These are phyloP conservation scores for Penicillium manginii DNA, from an alignment of 495 filamentous ascomycete species.

Conservation along the genomic window DNA sequence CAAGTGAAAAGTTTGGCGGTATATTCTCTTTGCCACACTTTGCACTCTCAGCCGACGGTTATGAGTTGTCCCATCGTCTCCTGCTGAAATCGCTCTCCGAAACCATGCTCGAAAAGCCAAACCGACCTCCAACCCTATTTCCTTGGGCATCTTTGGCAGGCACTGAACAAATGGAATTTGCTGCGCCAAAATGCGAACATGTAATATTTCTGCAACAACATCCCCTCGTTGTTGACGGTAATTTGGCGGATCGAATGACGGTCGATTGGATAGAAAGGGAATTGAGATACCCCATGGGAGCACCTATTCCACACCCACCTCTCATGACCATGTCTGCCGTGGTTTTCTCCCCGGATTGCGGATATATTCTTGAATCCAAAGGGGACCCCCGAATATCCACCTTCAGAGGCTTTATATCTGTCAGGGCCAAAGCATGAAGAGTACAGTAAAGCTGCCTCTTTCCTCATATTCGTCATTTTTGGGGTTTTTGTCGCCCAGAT, in stretches of 20 bases:
- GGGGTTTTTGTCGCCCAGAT: slow-evolving; percentile 70
- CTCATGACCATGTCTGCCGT: slow-evolving; percentile 79
- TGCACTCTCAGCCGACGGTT: slow-evolving; percentile 65
- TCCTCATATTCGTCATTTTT: slow-evolving; percentile 69
- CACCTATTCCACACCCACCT: slow-evolving; percentile 68
- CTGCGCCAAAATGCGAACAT: slow-evolving; percentile 82
- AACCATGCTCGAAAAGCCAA: slow-evolving; percentile 63
- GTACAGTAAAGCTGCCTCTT: slow-evolving; percentile 65
- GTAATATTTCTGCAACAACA: slow-evolving; percentile 87
- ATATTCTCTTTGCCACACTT: slow-evolving; percentile 89
- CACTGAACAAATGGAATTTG: slow-evolving; percentile 58
- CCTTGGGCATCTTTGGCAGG: slow-evolving; percentile 68
- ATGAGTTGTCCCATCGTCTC: slow-evolving; percentile 64
- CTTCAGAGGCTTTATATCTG: slow-evolving; percentile 68
- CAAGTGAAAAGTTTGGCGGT: slow-evolving; percentile 89
- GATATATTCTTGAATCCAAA: slow-evolving; percentile 90
- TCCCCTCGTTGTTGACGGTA: slow-evolving; percentile 45
- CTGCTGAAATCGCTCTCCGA: slow-evolving; percentile 72
- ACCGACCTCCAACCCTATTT: slow-evolving; percentile 52
- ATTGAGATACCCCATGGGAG: slow-evolving; percentile 81
- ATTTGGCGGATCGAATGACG: slow-evolving; percentile 37
- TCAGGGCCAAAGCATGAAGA: slow-evolving; percentile 78
- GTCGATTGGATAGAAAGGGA: slow-evolving; percentile 80
- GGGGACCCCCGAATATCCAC: slow-evolving; percentile 71
- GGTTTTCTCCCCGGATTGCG: slow-evolving; percentile 92